These are phyloP conservation scores for Solanum tarapatanum DNA, from an alignment of 257 asterid genomes.

Conservation along the genomic window DNA sequence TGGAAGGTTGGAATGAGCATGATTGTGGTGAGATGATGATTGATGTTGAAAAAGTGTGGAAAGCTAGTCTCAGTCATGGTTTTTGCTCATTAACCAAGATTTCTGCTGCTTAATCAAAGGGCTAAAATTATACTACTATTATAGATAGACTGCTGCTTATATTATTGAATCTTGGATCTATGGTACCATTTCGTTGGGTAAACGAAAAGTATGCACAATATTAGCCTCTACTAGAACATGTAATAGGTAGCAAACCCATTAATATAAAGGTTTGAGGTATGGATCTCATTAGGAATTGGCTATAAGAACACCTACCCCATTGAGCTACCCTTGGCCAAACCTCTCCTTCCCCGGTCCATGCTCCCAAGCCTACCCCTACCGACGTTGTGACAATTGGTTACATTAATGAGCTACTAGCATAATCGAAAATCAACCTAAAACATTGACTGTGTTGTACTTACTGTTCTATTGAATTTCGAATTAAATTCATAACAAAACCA, in stretches of 20 bases:
- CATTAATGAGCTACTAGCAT: background rate
- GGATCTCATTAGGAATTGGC: background rate
- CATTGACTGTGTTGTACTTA: background rate
- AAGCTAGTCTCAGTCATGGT: slow-evolving; percentile 56
- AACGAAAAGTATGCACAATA: background rate
- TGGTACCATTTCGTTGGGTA: background rate
- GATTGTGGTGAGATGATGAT: slow-evolving; percentile 69
- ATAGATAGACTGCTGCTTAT: background rate
- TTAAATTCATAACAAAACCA: background rate
- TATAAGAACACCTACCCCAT: background rate
- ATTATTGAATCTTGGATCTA: background rate
- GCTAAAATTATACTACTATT: background rate
- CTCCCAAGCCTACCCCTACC: background rate
- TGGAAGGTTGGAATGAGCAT: slow-evolving; percentile 65
- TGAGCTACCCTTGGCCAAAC: background rate
- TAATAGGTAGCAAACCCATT: background rate
- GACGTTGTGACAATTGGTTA: background rate
- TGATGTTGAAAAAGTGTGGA: slow-evolving; percentile 44
- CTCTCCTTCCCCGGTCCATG: background rate
- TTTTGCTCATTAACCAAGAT: slow-evolving; percentile 32
- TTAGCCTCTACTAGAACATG: background rate
- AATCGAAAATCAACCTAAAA: background rate
- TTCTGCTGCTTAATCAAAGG: background rate
- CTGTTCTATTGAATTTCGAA: background rate
- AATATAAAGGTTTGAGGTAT: background rate